Evolutionary conservation across 495 filamentous ascomycete species (phyloP).

Genomic region (Xylaria nigripes): DNA sequence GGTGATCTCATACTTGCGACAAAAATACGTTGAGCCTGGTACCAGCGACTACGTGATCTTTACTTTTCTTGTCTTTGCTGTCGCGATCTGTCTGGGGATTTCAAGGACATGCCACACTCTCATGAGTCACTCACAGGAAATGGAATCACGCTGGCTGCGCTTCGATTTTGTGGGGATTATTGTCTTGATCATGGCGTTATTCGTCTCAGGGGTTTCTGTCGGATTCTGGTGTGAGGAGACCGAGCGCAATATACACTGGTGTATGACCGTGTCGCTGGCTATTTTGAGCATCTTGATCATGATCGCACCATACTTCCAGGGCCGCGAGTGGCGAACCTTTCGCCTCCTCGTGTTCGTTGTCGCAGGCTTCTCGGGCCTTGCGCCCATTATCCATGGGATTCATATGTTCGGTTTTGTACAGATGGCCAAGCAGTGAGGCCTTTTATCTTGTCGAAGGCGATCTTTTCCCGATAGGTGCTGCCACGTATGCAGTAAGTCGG

Average conservation of each 20-base stretch:
- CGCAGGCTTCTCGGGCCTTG: conserved; percentile 41
- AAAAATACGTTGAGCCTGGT: conserved; percentile 26
- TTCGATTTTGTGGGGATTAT: conserved; percentile 45
- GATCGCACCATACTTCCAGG: conserved; percentile 37
- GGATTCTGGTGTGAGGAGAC: conserved; percentile 41
- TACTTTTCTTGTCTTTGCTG: conserved; percentile 33
- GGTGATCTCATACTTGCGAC: conserved; percentile 10
- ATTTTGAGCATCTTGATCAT: conserved; percentile 30
- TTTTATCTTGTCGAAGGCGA: conserved; percentile 35
- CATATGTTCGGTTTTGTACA: conserved; percentile 32
- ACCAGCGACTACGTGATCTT: conserved; percentile 33
- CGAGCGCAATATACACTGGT: conserved; percentile 37
- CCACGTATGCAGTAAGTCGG: conserved; percentile 37
- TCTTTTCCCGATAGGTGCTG: conserved; percentile 30
- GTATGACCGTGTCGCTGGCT: conserved; percentile 36
- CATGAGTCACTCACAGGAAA: conserved; percentile 39
- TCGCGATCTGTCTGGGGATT: conserved; percentile 33
- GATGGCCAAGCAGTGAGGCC: conserved; percentile 35
- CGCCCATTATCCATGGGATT: conserved; percentile 41
- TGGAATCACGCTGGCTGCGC: conserved; percentile 35
- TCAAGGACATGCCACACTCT: conserved; percentile 43
- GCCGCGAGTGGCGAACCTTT: conserved; percentile 27
- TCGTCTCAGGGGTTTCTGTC: conserved; percentile 44
- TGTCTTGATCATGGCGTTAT: conserved; percentile 37
- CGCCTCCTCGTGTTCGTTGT: conserved; percentile 36